Evolutionary conservation across 768 basidiomycete species (phyloP).

Genomic region (Serpula lacrymans): DNA sequence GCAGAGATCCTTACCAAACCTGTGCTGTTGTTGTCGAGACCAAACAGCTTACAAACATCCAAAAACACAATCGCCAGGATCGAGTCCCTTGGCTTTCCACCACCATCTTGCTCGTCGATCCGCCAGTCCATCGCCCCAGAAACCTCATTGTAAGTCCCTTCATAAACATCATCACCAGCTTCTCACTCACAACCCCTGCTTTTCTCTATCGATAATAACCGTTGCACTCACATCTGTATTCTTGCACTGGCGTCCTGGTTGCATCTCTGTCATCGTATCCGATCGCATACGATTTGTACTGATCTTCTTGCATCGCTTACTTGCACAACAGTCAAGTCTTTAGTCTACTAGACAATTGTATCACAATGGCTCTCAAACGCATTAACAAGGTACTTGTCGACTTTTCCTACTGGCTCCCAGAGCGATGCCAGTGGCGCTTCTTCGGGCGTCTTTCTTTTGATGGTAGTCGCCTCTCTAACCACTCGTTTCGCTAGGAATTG

Average conservation of each 20-base stretch:
- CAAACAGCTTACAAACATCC: conserved; percentile 36
- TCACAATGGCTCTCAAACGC: conserved; percentile 92
- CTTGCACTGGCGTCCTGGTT: conserved; percentile 1
- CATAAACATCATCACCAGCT: too few relatives aligned
- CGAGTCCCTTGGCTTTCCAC: conserved; percentile 23
- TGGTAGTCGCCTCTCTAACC: conserved; percentile 17
- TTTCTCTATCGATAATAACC: too few relatives aligned
- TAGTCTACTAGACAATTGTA: conserved; percentile 8
- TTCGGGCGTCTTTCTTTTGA: conserved; percentile 15
- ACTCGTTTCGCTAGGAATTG: conserved; percentile 69
- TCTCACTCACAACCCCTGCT: too few relatives aligned
- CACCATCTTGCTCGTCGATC: conserved; percentile 15
- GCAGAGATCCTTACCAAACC: too few relatives aligned
- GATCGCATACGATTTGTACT: conserved; percentile 37
- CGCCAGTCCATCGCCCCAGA: conserved; percentile 5
- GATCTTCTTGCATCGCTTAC: conserved; percentile 25
- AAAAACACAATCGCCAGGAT: conserved; percentile 24
- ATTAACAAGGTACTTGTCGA: conserved; percentile 86
- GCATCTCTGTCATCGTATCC: conserved; percentile 13
- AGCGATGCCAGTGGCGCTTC: conserved; percentile 10
- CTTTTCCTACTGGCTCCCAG: conserved; percentile 6
- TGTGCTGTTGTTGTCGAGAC: conserved; percentile 27
- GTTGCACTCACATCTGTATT: background rate
- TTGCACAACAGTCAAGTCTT: conserved; percentile 12
- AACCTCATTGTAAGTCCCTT: conserved; percentile 12